Evolutionary conservation across 345 rosid species (phyloP), one percentile per base, ranked within the genome.

Genomic region (Lepidium didymum): DNA sequence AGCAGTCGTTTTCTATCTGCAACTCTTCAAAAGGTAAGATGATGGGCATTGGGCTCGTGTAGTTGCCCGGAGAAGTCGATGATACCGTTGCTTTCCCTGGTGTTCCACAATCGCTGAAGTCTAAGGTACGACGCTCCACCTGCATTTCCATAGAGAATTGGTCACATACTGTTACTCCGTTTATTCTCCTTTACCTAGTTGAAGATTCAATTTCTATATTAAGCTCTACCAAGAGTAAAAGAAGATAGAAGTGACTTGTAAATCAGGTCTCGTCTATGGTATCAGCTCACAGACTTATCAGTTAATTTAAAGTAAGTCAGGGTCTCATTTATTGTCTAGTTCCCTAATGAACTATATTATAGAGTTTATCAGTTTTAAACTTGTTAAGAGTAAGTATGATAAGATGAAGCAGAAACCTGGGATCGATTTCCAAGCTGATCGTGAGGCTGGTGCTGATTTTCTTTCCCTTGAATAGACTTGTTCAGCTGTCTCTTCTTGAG

Each of bases 71-170:
- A 72, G 84, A 81, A 76, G 77, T 75, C n/a, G 75, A 79, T 12
- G 72, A 75, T 58, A 80, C 91, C 41, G 31, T 79, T 53, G 76
- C 81, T 74, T 83, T 89, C 72, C 73, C 85, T 0, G 97, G 99
- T 35, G 90, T 89, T 63, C 78, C 97, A 23, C 99, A 95, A 62
- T 95, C 99, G 38, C 90, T 91, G 76, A 95, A 95, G 78, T 95
- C 99, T 5, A 95, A 91, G 10, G 75, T 62, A 1, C 99, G 96
- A 14, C 93, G 75, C 75, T 90, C 99, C 16, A 82, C 79, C 99
- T 95, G 87, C 84, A 72, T 36, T 68, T n/a, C 59, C 62, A 60
- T 9, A 37, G 21, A 47, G 4, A 36, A n/a, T 33, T 68, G 60
- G 67, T 51, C 57, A 7, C 14, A 46, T 43, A 46, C 31, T 56